Base-by-base conservation (phyloP, 129 eudicot species). In the Flaveria robusta region DNA sequence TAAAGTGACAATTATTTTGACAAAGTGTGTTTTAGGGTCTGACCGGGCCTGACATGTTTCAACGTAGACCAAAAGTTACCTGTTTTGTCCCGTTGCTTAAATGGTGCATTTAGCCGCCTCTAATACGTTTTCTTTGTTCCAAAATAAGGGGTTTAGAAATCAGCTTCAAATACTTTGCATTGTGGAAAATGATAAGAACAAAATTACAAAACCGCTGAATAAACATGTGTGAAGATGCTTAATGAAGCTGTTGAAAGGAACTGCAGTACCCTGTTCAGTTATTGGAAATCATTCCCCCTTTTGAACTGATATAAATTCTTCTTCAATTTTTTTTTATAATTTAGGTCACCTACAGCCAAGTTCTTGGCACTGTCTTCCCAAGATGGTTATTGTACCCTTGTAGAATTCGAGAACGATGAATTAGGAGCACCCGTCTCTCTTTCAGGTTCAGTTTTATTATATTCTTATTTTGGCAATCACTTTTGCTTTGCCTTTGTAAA, bases 381-480 rank as follows among this genome's bases (percentile, higher is more conserved):
- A 85, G 98, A 94, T 79, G 98, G 98, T 71, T 94, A 89, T 63
- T 91, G 98, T 68, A 87, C 98, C 13, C 88, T 94, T 15, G 81
- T 94, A 15, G 96, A 94, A 85, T 94, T 91, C 27, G 96, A 91
- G 56, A 85, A 79, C 79, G 83, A 91, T 68, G 99, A 95, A 83
- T 81, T 95, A 59, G 99, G 99, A 50, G 46, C 81, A 23, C 86
- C 92, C 2, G 74, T 87, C 66, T 50, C 89, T 43, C 79, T 77
- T 3, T 65, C 91, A 89, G 99, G 99, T 95, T 74, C 9, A 68
- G 16, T 76, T 73, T 7, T 19, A 34, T 19, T 56, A 52, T 45
- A 2, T 60, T 27, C 15, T 9, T 37, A 47, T 60, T 68, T 71
- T 39, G 54, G 4, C 14, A 9, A 59, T 39, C 45, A 1, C 20